Percentiles rank a stretch among this genome's conserved stretches.
phyloP scores from a whole-genome alignment of 1,139 yeast genomes.

The Protomyces pachydermus region DNA sequence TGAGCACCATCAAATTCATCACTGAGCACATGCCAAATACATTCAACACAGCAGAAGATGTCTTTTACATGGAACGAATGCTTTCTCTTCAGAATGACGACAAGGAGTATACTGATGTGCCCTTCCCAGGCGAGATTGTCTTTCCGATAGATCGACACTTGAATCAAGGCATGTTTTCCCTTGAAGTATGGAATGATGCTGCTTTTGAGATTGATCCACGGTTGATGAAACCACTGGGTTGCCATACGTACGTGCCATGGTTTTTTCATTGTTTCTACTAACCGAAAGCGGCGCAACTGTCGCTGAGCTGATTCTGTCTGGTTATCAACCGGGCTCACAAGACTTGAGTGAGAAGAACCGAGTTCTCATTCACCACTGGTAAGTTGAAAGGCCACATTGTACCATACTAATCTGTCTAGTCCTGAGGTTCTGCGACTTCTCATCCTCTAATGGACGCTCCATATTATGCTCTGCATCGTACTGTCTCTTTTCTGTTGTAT shows the following conservation, averaged over 20 bases:
- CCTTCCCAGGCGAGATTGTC: not conserved
- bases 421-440: not conserved
- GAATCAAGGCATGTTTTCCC: not conserved
- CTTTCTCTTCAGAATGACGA: not conserved
- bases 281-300: not conserved
- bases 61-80: constrained; percentile 10
- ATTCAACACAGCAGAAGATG: constrained; percentile 15
- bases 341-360: not conserved
- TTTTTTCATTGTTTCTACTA: no score
- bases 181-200: not conserved
- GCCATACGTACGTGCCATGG: not conserved
- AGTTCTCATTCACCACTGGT: not conserved
- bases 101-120: not conserved
- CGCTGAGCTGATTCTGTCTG: not conserved
- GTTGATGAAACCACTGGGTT: not conserved
- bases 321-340: not conserved
- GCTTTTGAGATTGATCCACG: not conserved
- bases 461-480: no score
- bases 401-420: not conserved
- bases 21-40: constrained; percentile 6
- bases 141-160: not conserved
- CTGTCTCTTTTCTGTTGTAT: no score
- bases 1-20: constrained; percentile 13
- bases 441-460: not conserved
- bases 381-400: not conserved